A percentile compares a stretch with the other conserved stretches of the same genome.
Evolutionary conservation across 2,329 filamentous ascomycete species (phyloP).

Genomic region (Penicillium paneum): DNA sequence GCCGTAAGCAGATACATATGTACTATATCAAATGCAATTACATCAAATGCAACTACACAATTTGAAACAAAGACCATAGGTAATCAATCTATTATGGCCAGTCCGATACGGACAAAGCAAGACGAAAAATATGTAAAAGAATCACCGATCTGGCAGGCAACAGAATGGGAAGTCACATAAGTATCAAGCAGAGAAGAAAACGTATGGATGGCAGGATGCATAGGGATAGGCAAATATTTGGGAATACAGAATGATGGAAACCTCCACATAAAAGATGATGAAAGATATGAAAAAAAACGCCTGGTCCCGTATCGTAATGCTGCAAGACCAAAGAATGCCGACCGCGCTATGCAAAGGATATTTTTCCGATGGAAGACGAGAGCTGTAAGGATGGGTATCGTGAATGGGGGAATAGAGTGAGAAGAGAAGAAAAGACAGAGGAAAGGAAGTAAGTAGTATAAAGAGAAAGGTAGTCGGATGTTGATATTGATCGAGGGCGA

Average conservation of each 20-base stretch:
- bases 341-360: conserved; percentile 42
- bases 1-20: neutral
- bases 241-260: conserved; percentile 7
- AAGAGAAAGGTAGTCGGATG: neutral
- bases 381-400: conserved; percentile 40
- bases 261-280: conserved; percentile 11
- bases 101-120: conserved; percentile 2
- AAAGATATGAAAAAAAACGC: conserved; percentile 30
- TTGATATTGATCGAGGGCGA: neutral
- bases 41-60: neutral
- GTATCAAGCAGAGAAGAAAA: conserved; percentile 8
- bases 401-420: conserved; percentile 26
- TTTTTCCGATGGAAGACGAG: conserved; percentile 26
- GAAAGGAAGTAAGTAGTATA: conserved; percentile 8
- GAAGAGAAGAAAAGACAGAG: conserved; percentile 15
- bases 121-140: conserved; percentile 6
- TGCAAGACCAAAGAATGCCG: conserved; percentile 34
- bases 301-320: conserved; percentile 32
- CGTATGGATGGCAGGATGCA: conserved; percentile 6
- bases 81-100: conserved; percentile 11
- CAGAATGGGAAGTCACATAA: conserved; percentile 10
- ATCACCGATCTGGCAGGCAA: conserved; percentile 1
- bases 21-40: neutral
- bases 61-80: neutral
- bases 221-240: conserved; percentile 6